Evolutionary conservation across 371 early-diverging fungal species (phyloP).

Genomic region (Fennellomyces sp.): DNA sequence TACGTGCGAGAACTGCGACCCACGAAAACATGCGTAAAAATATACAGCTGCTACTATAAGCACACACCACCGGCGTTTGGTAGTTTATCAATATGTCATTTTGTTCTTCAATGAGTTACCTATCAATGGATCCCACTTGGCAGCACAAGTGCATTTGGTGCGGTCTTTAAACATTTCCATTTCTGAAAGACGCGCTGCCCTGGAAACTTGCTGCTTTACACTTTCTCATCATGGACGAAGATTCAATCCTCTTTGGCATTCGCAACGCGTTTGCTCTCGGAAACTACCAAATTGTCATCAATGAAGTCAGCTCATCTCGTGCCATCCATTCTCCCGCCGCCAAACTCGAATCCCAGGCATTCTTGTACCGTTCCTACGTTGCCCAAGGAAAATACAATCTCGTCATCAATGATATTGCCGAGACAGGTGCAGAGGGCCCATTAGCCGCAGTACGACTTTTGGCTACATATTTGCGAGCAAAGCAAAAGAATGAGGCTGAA

Average conservation of each 20-base stretch:
- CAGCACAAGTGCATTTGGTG: too few species aligned
- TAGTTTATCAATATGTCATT: too few species aligned
- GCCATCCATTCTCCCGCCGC: slow-evolving; percentile 47
- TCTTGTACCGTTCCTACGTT: slow-evolving; percentile 68
- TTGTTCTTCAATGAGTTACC: too few species aligned
- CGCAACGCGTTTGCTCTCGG: slow-evolving; percentile 74
- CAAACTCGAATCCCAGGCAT: slow-evolving; percentile 57
- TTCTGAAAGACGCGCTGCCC: too few species aligned
- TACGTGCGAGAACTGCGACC: too few species aligned
- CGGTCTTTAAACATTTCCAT: too few species aligned
- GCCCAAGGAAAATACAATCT: slow-evolving; percentile 68
- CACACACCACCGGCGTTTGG: too few species aligned
- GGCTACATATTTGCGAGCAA: slow-evolving; percentile 54
- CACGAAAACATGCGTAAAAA: too few species aligned
- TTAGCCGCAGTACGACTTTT: slow-evolving; percentile 59
- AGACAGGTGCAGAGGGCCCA: slow-evolving; percentile 29
- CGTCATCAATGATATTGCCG: slow-evolving; percentile 57
- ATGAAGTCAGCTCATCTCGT: slow-evolving; percentile 60
- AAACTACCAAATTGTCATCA: slow-evolving; percentile 69
- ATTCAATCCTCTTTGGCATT: slow-evolving; percentile 67
- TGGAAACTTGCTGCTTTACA: too few species aligned
- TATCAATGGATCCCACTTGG: too few species aligned
- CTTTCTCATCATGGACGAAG: slow-evolving; percentile 42
- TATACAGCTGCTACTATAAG: too few species aligned
- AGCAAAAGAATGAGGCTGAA: slow-evolving; percentile 26